These are phyloP conservation scores for Penicillium polonicum DNA, from an alignment of 2,329 filamentous ascomycete genomes.

Conservation along the genomic window DNA sequence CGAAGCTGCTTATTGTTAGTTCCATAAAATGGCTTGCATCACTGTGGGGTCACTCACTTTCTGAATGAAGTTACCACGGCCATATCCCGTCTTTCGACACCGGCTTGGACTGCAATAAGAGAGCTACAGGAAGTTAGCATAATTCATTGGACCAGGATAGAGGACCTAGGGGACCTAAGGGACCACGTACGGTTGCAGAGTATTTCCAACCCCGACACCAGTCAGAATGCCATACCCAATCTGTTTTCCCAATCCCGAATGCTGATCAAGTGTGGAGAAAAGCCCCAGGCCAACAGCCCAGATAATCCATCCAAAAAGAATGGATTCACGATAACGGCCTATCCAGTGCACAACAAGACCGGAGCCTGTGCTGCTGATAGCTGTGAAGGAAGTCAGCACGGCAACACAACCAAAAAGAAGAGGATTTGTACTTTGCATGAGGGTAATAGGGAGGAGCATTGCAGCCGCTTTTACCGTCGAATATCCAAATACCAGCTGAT, in stretches of 20 bases:
- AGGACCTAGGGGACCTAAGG: no score
- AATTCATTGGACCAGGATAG: neutral
- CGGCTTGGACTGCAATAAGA: slow-evolving; percentile 43
- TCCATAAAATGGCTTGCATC: neutral
- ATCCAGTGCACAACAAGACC: slow-evolving; percentile 55
- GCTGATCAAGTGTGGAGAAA: slow-evolving; percentile 53
- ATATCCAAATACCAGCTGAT: slow-evolving; percentile 55
- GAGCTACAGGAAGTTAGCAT: slow-evolving; percentile 15
- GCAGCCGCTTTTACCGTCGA: slow-evolving; percentile 50
- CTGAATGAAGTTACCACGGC: slow-evolving; percentile 42
- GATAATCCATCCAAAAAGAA: slow-evolving; percentile 54
- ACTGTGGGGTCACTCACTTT: slow-evolving; percentile 25
- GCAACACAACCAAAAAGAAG: neutral
- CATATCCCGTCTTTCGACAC: slow-evolving; percentile 42
- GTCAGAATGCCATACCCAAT: slow-evolving; percentile 56
- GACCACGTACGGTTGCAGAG: slow-evolving; percentile 46
- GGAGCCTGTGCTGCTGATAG: slow-evolving; percentile 50
- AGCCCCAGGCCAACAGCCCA: slow-evolving; percentile 55
- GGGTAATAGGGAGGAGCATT: slow-evolving; percentile 52
- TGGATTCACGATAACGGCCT: slow-evolving; percentile 55
- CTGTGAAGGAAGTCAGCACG: slow-evolving; percentile 45
- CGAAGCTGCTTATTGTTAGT: slow-evolving; percentile 32
- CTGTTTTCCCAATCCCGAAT: slow-evolving; percentile 52
- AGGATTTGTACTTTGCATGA: slow-evolving; percentile 41
- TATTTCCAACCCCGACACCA: slow-evolving; percentile 54